Evolutionary conservation across 2,329 filamentous ascomycete species (phyloP).

Genomic region (Aspergillus niger): DNA sequence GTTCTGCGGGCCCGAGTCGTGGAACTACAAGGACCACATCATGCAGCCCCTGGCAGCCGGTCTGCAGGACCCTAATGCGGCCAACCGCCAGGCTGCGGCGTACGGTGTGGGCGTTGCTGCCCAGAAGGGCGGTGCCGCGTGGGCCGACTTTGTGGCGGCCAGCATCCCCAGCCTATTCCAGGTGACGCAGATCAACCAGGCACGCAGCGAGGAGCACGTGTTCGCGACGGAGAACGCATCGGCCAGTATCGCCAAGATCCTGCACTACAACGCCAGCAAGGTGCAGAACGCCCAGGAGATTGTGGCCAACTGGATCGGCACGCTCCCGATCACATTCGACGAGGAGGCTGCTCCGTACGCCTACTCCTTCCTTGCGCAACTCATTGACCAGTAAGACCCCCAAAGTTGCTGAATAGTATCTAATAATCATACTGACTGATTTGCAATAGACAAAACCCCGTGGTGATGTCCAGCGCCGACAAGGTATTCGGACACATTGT

Average conservation of each 20-base stretch:
- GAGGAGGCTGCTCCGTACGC: slow-evolving; percentile 97
- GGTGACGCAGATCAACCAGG: slow-evolving; percentile 76
- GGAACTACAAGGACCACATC: slow-evolving; percentile 82
- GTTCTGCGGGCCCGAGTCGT: slow-evolving; percentile 88
- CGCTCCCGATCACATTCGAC: slow-evolving; percentile 88
- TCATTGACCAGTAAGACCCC: slow-evolving; percentile 86
- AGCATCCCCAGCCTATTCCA: slow-evolving; percentile 82
- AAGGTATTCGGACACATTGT: slow-evolving; percentile 84
- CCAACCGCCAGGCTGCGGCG: slow-evolving; percentile 91
- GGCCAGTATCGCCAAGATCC: slow-evolving; percentile 92
- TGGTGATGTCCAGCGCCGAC: slow-evolving; percentile 72
- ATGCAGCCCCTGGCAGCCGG: slow-evolving; percentile 83
- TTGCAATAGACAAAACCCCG: slow-evolving; percentile 73
- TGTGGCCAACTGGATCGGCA: slow-evolving; percentile 83
- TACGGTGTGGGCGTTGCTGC: slow-evolving; percentile 96
- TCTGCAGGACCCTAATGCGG: slow-evolving; percentile 80
- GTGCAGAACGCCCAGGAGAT: slow-evolving; percentile 76
- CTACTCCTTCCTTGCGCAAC: slow-evolving; percentile 84
- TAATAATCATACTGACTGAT: background rate
- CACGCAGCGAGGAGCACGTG: slow-evolving; percentile 87
- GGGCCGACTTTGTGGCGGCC: slow-evolving; percentile 82
- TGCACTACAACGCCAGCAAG: slow-evolving; percentile 81
- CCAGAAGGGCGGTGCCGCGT: slow-evolving; percentile 82
- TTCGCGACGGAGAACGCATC: slow-evolving; percentile 98
- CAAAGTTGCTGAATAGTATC: slow-evolving; percentile 2